Evolutionary conservation across 2,329 filamentous ascomycete species (phyloP).

Genomic region (Alternaria atra): DNA sequence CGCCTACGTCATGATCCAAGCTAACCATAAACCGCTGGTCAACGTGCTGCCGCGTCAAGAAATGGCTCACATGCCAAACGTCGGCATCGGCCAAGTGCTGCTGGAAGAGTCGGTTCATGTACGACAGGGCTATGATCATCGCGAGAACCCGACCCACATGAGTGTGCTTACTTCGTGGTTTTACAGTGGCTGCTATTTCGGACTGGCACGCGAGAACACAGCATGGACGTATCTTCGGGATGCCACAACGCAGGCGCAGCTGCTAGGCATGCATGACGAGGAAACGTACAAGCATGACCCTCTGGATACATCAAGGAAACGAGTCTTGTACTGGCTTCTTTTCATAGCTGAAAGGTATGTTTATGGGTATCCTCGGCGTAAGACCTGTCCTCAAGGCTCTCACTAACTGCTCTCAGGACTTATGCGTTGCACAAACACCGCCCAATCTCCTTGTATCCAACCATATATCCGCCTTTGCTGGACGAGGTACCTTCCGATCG

Average conservation of each 20-base stretch:
- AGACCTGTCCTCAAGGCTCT: neutral
- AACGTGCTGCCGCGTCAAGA: conserved; percentile 58
- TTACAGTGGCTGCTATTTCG: conserved; percentile 68
- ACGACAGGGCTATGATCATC: conserved; percentile 65
- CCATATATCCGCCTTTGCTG: conserved; percentile 62
- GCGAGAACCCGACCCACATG: conserved; percentile 63
- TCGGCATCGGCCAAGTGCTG: conserved; percentile 62
- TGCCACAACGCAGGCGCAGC: conserved; percentile 67
- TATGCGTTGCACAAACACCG: conserved; percentile 71
- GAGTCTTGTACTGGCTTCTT: conserved; percentile 69
- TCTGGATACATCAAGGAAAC: conserved; percentile 63
- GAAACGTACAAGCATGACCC: conserved; percentile 61
- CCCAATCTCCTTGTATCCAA: conserved; percentile 68
- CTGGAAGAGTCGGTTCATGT: conserved; percentile 67
- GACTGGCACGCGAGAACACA: conserved; percentile 68
- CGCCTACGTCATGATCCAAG: conserved; percentile 61
- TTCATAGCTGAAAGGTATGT: conserved; percentile 68
- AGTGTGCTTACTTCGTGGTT: conserved; percentile 71
- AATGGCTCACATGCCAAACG: conserved; percentile 53
- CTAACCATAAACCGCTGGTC: conserved; percentile 56
- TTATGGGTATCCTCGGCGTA: too few relatives aligned
- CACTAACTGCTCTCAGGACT: conserved; percentile 56
- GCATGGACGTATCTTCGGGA: conserved; percentile 70
- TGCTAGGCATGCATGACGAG: conserved; percentile 68
- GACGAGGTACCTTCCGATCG: conserved; percentile 63